These are phyloP conservation scores for Thraustochytrium sp. DNA, from an alignment of 352 stramenopile species.

Conservation along the genomic window DNA sequence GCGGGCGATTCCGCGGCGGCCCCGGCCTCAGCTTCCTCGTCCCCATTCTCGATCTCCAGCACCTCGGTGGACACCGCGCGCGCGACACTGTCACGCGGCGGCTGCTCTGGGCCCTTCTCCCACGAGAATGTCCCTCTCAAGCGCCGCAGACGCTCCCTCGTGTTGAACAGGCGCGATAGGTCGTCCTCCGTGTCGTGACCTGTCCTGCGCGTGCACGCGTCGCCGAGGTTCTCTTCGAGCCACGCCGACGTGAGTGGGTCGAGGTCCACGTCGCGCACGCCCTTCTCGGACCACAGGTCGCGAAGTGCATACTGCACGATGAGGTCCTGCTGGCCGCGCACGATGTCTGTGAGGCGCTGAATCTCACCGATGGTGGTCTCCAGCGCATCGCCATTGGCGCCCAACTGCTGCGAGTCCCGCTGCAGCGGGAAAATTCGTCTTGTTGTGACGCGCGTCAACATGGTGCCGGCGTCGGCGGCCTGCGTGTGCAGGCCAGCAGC, in stretches of 20 bases:
- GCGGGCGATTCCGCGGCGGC: not conserved
- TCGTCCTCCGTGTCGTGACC: not conserved
- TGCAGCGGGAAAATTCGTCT: not conserved
- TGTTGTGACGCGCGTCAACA: conserved; percentile 1
- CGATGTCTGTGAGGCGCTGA: not conserved
- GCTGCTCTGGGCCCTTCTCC: no score
- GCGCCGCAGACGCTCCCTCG: not conserved
- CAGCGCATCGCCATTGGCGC: not conserved
- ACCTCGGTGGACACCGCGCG: no score
- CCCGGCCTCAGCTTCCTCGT: not conserved
- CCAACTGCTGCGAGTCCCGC: not conserved
- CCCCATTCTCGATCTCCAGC: no score
- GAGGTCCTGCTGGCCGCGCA: not conserved
- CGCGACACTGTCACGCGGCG: no score
- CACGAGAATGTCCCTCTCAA: not conserved
- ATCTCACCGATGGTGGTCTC: not conserved
- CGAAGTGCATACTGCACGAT: conserved; percentile 14
- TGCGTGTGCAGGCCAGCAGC: no score
- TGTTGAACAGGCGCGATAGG: not conserved
- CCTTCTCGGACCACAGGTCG: not conserved
- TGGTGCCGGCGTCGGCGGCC: no score
- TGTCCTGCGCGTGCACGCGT: not conserved
- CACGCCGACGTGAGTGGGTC: not conserved
- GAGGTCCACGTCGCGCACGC: not conserved
- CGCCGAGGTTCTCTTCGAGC: not conserved